Percentiles rank a stretch among this genome's conserved stretches.
Evolutionary conservation across 805 yeast species (phyloP).

Genomic region (Trichomonascus vanleenenianus): DNA sequence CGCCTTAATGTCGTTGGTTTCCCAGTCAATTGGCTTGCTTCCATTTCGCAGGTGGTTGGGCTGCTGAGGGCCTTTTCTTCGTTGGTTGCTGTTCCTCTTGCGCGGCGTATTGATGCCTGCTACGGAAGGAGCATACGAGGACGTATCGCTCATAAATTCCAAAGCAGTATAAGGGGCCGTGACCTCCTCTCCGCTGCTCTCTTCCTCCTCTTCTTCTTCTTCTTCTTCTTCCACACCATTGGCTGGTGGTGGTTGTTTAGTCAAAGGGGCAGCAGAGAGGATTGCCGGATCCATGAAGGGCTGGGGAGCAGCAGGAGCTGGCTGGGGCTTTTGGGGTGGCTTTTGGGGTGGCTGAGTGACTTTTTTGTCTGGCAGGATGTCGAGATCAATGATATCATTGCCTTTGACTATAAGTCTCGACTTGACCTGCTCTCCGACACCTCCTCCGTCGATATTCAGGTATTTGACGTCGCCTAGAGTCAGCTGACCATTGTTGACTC

Average conservation of each 20-base stretch:
- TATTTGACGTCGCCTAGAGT: constrained; percentile 11
- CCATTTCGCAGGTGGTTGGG: not conserved
- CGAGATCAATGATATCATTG: constrained; percentile 16
- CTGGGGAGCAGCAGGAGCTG: not conserved
- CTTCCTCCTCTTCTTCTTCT: not conserved
- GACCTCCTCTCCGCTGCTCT: constrained; percentile 1
- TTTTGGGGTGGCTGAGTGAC: not conserved
- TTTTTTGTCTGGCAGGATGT: constrained; percentile 10
- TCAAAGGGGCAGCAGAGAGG: not conserved
- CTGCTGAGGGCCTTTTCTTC: constrained; percentile 19
- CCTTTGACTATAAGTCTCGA: constrained; percentile 12
- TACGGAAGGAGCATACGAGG: no score
- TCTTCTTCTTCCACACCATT: not conserved
- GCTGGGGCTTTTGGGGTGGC: constrained; percentile 4
- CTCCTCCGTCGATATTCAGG: constrained; percentile 9
- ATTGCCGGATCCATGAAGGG: constrained; percentile 7
- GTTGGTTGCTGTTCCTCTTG: constrained; percentile 3
- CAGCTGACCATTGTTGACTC: constrained; percentile 16
- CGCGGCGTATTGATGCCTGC: constrained; percentile 2
- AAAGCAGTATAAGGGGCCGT: no score
- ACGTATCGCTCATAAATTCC: no score
- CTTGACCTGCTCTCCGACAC: not conserved
- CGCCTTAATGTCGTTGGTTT: constrained; percentile 37
- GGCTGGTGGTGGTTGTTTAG: not conserved
- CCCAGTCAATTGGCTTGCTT: constrained; percentile 6